Percentiles rank a stretch among this genome's conserved stretches.
Conservation (phyloP, 148 eudicot genomes). For the Nepenthes mirabilis region DNA sequence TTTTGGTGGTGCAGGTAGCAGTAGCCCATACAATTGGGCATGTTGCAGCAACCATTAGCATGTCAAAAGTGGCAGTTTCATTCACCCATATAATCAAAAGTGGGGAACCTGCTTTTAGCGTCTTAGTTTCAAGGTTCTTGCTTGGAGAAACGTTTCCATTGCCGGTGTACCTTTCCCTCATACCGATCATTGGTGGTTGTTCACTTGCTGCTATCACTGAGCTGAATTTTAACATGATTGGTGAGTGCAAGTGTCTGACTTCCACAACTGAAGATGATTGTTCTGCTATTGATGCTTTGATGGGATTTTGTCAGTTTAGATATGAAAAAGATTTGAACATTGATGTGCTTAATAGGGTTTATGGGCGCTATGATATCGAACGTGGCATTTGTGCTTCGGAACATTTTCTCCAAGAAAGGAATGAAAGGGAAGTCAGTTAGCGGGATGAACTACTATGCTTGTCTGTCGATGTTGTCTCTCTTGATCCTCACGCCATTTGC, state of each 20-base stretch:
- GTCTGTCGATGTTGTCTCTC: conserved; percentile 53
- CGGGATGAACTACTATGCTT: conserved; percentile 75
- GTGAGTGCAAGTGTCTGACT: conserved; percentile 11
- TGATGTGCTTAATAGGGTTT: conserved; percentile 28
- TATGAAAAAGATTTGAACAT: background rate
- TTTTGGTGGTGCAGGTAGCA: conserved; percentile 32
- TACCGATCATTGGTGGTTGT: conserved; percentile 50
- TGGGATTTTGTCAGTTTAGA: background rate
- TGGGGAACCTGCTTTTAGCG: conserved; percentile 53
- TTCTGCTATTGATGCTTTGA: background rate
- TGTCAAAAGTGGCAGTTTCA: conserved; percentile 50
- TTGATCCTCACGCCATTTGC: conserved; percentile 56
- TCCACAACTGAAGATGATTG: background rate
- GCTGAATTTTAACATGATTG: conserved; percentile 53
- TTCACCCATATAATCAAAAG: conserved; percentile 49
- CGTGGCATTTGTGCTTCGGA: conserved; percentile 62
- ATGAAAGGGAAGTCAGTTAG: conserved; percentile 62
- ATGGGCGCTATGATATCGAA: conserved; percentile 81
- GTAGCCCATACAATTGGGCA: conserved; percentile 53
- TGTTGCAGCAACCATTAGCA: conserved; percentile 51
- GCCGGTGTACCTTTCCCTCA: conserved; percentile 36
- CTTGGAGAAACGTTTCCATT: conserved; percentile 35
- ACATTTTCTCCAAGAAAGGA: conserved; percentile 63
- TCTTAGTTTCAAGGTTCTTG: conserved; percentile 37
- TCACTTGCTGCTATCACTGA: conserved; percentile 42